Base-by-base conservation (phyloP, 768 basidiomycete species). In the Suillus luteus region DNA sequence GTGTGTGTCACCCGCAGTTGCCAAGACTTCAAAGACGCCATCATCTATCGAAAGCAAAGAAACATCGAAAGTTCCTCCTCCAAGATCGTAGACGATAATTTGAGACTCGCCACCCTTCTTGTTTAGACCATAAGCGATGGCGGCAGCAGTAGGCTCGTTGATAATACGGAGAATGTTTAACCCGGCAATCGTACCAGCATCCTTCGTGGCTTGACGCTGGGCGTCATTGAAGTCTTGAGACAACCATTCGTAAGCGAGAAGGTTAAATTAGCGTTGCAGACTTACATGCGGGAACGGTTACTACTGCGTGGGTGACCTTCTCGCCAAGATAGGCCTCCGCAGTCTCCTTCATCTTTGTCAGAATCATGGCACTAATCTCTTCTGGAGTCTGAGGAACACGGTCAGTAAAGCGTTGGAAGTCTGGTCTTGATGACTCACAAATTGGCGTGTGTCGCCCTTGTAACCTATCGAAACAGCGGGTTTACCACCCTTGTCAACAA, bases 61-160 rank as follows among this genome's bases (percentile, higher is more conserved):
- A 35, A 99, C 95, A 86, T 98, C 96, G 80, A 98, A 99, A 58
- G 96, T 99, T 79, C 96, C 96, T 79, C 96, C 96, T 76, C 96
- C 96, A 65, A 98, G 91, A 82, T 99, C 96, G 80, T 97, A 98
- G 74, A 98, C 95, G 70, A 97, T 93, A 76, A 99, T 95, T 73
- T 95, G 93, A 59, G 92, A 90, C 81, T 97, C 96, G 58, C 92
- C 92, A 52, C 85, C 88, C 80, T 93, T 93, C 85, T 96, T 96
- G 86, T 96, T 95, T 48, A 97, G 90, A 80, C 96, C 96, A 78
- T 99, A 98, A 68, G 96, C 95, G 81, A 97, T 96, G 64, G 95
- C 96, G 70, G 96, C 94, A 54, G 96, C 95, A 59, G 96, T 97
- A 48, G 96, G 94, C 78, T 98, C 95, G 81, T 98, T 97, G 81